These are phyloP conservation scores for Epichloe festucae DNA, from an alignment of 2,329 filamentous ascomycete genomes.

Conservation along the genomic window DNA sequence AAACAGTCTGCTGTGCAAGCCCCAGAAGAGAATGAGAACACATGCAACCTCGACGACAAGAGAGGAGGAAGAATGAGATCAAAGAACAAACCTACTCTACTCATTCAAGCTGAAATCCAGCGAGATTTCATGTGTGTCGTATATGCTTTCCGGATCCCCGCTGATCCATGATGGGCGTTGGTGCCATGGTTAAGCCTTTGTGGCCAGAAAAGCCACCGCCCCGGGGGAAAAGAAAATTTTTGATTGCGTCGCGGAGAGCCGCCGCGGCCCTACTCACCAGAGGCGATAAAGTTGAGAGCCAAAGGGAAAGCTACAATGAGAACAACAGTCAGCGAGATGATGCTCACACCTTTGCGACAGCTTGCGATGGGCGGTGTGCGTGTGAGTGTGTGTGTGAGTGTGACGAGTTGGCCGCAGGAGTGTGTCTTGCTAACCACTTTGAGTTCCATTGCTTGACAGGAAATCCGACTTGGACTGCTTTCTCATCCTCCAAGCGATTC, in stretches of 20 bases:
- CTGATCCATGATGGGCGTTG: background rate
- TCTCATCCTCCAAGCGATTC: slow-evolving; percentile 43
- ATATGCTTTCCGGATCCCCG: background rate
- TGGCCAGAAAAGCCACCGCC: background rate
- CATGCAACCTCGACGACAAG: slow-evolving; percentile 1
- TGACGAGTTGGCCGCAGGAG: slow-evolving; percentile 2
- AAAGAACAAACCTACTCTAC: slow-evolving; percentile 28
- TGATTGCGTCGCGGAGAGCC: background rate
- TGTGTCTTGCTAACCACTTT: slow-evolving; percentile 53
- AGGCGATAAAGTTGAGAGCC: slow-evolving; percentile 81
- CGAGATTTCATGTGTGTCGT: background rate
- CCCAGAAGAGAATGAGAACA: background rate
- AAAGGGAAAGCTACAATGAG: slow-evolving; percentile 52
- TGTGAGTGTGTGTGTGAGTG: background rate
- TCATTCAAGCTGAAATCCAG: slow-evolving; percentile 5
- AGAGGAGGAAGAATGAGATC: slow-evolving; percentile 22
- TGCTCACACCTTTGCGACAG: background rate
- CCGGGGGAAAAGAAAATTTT: background rate
- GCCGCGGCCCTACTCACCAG: slow-evolving; percentile 58
- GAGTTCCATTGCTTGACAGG: slow-evolving; percentile 65
- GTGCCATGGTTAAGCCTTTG: background rate
- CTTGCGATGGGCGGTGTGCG: background rate
- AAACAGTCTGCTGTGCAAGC: background rate
- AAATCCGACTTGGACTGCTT: slow-evolving; percentile 58
- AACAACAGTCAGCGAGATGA: slow-evolving; percentile 5